phyloP scores from a whole-genome alignment of 495 filamentous ascomycete species.

The Mytilinidion resinicola region DNA sequence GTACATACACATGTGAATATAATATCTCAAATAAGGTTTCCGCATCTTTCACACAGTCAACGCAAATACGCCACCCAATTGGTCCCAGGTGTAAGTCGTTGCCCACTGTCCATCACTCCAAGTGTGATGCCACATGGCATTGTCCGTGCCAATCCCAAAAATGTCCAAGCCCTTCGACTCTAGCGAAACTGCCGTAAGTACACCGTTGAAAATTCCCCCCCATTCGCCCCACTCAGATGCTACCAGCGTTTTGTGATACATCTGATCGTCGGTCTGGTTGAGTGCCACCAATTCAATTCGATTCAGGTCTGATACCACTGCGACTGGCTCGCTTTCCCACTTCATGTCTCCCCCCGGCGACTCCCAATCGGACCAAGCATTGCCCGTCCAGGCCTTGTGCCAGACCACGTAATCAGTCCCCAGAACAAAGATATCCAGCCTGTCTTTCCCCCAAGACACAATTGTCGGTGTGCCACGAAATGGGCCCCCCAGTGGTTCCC shows the following conservation, averaged over 20 bases:
- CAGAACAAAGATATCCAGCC: neutral
- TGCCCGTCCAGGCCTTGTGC: neutral
- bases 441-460: neutral
- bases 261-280: neutral
- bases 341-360: neutral
- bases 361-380: neutral
- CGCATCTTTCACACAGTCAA: neutral
- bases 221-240: neutral
- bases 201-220: neutral
- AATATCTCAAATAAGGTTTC: no score
- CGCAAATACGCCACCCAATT: neutral
- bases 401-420: neutral
- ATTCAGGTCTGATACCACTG: neutral
- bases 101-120: neutral
- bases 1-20: no score
- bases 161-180: neutral
- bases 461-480: neutral
- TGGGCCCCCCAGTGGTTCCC: neutral
- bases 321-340: neutral
- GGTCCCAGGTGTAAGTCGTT: neutral
- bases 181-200: neutral
- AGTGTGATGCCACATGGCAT: neutral
- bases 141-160: neutral
- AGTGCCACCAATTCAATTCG: neutral
- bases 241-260: neutral